Evolutionary conservation across 1,284 basidiomycete genomes (phyloP), one percentile per base, ranked within the genome.

Genomic region (Lentinula novae-zelandiae): DNA sequence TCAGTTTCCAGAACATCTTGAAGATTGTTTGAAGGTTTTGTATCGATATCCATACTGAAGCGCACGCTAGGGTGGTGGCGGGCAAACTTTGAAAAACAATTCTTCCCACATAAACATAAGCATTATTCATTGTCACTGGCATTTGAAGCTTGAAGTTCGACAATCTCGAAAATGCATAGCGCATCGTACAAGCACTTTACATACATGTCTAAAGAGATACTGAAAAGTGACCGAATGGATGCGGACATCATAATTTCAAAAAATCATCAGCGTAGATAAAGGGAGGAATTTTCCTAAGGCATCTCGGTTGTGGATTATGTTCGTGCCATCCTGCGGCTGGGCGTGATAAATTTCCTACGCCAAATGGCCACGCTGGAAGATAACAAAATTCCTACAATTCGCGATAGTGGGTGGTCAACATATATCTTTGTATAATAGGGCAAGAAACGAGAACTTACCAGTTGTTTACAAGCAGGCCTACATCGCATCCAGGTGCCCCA

Each of bases 1-100:
- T 90, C 87, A 8, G 76, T 73, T 5, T 85, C 81, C 0, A 89
- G 68, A 5, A 89, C 87, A 42, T 79, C 75, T 66, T 84, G 77
- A 12, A 90, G 70, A 67, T 89, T 84, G 2, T 81, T 82, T 0
- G 73, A 74, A 34, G 81, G 83, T 57, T 64, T 69, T 31, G 46
- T 15, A 42, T 60, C 59, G 20, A 60, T 36, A 13, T 60, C 59
- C 59, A 60, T 60, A 27, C 27, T 27, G 27, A 27, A 27, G 27
- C 27, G 2, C 27, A 3, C 10, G 34, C 17, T 31, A 7, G 20
- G 31, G 10, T 50, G 13, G 10, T 17, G 22, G 42, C 27, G 27
- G 27, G 27, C 27, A 27, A 27, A 27, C 27, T 27, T 27, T 27
- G 27, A 27, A 27, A 27, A 3, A 27, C 27, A 27, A 27, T 27